Evolutionary conservation across 345 rosid genomes (phyloP), one percentile per base, ranked within the genome.

Genomic region (Gossypium mustelinum): DNA sequence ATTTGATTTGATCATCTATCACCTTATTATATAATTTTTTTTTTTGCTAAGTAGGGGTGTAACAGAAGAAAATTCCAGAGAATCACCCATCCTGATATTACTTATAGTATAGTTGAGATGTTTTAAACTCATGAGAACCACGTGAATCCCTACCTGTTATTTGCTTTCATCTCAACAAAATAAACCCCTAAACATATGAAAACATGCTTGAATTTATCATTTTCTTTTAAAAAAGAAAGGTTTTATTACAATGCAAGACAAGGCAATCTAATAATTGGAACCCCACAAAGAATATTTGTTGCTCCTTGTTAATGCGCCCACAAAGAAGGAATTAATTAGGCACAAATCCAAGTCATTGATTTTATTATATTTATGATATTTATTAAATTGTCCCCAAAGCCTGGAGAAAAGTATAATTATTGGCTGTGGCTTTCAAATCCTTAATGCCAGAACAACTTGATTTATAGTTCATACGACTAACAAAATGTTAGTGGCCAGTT

Each of bases 271-370:
- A 74, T 60, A 51, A 48, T 41, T 25, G 52, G 58, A 68, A 10
- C 25, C 75, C 78, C 78, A 74, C 70, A 11, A 43, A 20, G 62
- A 59, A 47, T 10, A 27, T 72, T 59, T 13, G 27, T 47, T 10
- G 60, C 27, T 75, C 9, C 34, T 51, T 50, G 51, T 13, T 9
- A 54, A 3, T 11, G 60, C 2, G 4, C 20, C 50, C 48, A 22
- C 22, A 56, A 57, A 54, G 60, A 56, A 13, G 17, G 54, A 24
- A 68, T 43, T 24, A 3, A 22, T 20, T 25, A 24, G 2, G 41
- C 52, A 55, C 2, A 43, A 55, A 56, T 56, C 57, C 50, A 39
- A 56, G 64, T 18, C 50, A 56, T 72, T 54, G 44, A 18, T 72
- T 12, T 27, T 44, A 39, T 3, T 44, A 39, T 3, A 57, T 25